These are phyloP conservation scores for Calocybe gambosa DNA, from an alignment of 1,284 basidiomycete species.

Conservation along the genomic window DNA sequence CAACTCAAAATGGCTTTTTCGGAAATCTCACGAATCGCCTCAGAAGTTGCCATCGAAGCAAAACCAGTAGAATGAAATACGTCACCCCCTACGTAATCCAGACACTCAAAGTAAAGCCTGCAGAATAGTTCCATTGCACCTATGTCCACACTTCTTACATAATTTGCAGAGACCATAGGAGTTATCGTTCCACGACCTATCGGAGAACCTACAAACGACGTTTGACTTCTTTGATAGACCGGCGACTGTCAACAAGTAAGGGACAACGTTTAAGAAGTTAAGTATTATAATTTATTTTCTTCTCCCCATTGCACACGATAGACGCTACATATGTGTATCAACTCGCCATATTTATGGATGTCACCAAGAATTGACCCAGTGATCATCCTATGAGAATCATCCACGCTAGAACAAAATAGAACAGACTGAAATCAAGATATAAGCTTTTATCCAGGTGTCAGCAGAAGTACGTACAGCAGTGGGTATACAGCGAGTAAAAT, in stretches of 20 bases:
- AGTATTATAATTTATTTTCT: not conserved
- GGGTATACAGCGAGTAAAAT: slow-evolving; percentile 92
- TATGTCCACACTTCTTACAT: too few relatives aligned
- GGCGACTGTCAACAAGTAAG: too few relatives aligned
- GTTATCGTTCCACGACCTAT: too few relatives aligned
- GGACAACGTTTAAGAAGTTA: too few relatives aligned
- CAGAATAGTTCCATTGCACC: too few relatives aligned
- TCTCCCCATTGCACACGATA: too few relatives aligned
- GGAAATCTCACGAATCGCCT: slow-evolving; percentile 73
- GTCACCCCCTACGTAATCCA: not conserved
- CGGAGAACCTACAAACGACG: too few relatives aligned
- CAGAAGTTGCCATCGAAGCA: slow-evolving; percentile 55
- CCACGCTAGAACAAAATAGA: slow-evolving; percentile 86
- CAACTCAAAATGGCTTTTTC: slow-evolving; percentile 74
- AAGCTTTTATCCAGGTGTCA: slow-evolving; percentile 2
- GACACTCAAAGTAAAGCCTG: not conserved
- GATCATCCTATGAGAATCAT: slow-evolving; percentile 86
- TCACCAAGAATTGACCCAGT: slow-evolving; percentile 2
- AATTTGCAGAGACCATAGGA: too few relatives aligned
- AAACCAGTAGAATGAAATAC: slow-evolving; percentile 1
- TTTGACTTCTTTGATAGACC: too few relatives aligned
- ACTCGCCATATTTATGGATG: not conserved
- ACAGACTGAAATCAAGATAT: slow-evolving; percentile 61
- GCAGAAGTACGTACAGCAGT: slow-evolving; percentile 54
- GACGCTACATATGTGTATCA: not conserved